phyloP scores from a whole-genome alignment of 495 filamentous ascomycete species.

The Neurospora sp. region DNA sequence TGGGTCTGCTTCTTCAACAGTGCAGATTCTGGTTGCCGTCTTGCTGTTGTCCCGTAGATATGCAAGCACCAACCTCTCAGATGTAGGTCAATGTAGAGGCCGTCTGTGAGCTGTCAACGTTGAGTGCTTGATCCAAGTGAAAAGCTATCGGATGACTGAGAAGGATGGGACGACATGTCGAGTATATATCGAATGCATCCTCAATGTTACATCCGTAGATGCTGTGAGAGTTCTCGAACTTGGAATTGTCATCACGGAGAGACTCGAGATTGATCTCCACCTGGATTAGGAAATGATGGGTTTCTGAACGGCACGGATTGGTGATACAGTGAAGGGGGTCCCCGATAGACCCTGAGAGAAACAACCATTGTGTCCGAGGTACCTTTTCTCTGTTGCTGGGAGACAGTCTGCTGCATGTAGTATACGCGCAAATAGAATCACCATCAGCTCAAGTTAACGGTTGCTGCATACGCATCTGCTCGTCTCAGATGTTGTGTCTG shows the following conservation, averaged over 20 bases:
- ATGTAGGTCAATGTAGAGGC: neutral
- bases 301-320: neutral
- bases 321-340: neutral
- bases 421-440: neutral
- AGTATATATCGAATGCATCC: neutral
- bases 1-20: neutral
- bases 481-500: neutral
- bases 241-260: neutral
- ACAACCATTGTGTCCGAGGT: neutral
- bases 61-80: neutral
- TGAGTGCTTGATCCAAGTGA: neutral
- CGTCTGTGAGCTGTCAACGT: neutral
- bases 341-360: neutral
- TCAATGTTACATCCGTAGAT: neutral
- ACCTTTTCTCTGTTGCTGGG: neutral
- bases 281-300: neutral
- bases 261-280: neutral
- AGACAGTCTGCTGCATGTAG: neutral
- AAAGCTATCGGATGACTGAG: neutral
- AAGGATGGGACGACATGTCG: neutral
- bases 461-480: neutral
- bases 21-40: neutral
- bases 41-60: neutral
- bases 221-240: neutral
- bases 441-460: neutral